A percentile compares a stretch with the other conserved stretches of the same genome.
phyloP scores from a whole-genome alignment of 1,284 basidiomycete genomes.

The Cutaneotrichosporon mucoides region DNA sequence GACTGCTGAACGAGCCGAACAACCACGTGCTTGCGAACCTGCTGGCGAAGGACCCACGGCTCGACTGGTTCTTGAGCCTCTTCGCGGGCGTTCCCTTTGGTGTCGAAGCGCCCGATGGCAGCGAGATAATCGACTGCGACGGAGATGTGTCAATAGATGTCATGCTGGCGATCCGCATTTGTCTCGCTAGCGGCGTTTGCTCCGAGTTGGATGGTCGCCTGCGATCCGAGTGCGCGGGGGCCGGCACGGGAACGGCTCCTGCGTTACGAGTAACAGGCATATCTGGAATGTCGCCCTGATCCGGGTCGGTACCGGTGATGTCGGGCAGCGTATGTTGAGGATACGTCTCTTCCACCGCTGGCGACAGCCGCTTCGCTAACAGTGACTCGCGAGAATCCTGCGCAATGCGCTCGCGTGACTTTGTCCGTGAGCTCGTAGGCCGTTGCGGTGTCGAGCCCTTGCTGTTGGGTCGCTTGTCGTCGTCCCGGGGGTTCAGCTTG shows the following conservation, averaged over 20 bases:
- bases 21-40: conserved; percentile 41
- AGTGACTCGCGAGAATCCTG: conserved; percentile 1
- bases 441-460: neutral
- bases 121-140: conserved; percentile 10
- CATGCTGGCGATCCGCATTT: conserved; percentile 12
- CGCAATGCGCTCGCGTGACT: neutral
- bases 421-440: neutral
- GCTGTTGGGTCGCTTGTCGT: neutral
- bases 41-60: conserved; percentile 38
- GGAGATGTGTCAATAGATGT: conserved; percentile 11
- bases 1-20: conserved; percentile 29
- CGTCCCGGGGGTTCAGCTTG: conserved; percentile 22
- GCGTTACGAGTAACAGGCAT: conserved; percentile 11
- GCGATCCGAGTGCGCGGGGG: neutral
- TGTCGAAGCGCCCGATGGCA: conserved; percentile 36
- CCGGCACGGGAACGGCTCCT: neutral
- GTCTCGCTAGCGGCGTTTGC: conserved; percentile 7
- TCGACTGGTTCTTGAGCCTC: conserved; percentile 36
- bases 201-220: conserved; percentile 5
- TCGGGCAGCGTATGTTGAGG: conserved; percentile 3
- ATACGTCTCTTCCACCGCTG: conserved; percentile 12
- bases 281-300: conserved; percentile 12
- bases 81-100: conserved; percentile 33
- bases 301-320: neutral
- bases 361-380: conserved; percentile 3